A percentile compares a stretch with the other conserved stretches of the same genome.
Evolutionary conservation across 2,329 filamentous ascomycete species (phyloP).

Genomic region (Samsoniella hepiali): DNA sequence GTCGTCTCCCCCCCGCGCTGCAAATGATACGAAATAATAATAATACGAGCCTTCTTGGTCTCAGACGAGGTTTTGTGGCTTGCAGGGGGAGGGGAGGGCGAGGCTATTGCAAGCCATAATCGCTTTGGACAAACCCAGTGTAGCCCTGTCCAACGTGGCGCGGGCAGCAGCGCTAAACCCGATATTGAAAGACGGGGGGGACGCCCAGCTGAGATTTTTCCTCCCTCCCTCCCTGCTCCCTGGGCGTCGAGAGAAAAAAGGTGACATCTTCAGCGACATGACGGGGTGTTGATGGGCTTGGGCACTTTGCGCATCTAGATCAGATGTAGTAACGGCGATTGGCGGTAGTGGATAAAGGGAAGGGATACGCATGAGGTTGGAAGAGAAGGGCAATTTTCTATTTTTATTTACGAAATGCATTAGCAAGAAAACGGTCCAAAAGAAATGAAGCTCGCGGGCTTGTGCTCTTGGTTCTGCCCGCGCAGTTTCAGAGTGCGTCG

Average conservation of each 20-base stretch:
- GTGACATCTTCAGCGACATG: neutral
- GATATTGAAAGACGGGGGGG: neutral
- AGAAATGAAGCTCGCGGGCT: neutral
- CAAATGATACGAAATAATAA: too few relatives aligned
- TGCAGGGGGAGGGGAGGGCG: slow-evolving; percentile 4
- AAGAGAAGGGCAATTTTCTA: neutral
- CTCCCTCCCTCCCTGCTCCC: too few relatives aligned
- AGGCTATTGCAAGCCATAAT: slow-evolving; percentile 14
- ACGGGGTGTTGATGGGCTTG: neutral
- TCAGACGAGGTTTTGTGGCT: neutral
- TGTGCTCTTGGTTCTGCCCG: neutral
- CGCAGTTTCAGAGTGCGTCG: neutral
- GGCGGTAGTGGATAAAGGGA: neutral
- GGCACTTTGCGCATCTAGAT: neutral
- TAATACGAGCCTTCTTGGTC: neutral
- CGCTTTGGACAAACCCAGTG: neutral
- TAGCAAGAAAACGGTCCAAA: neutral
- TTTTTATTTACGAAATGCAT: neutral
- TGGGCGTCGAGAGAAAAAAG: neutral
- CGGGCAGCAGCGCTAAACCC: slow-evolving; percentile 5
- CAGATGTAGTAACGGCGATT: too few relatives aligned
- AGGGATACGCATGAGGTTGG: neutral
- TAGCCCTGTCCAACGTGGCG: slow-evolving; percentile 3
- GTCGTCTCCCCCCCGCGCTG: too few relatives aligned
- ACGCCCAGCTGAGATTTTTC: neutral